These are phyloP conservation scores for Xylariaceae sp. DNA, from an alignment of 2,329 filamentous ascomycete species.

Conservation along the genomic window DNA sequence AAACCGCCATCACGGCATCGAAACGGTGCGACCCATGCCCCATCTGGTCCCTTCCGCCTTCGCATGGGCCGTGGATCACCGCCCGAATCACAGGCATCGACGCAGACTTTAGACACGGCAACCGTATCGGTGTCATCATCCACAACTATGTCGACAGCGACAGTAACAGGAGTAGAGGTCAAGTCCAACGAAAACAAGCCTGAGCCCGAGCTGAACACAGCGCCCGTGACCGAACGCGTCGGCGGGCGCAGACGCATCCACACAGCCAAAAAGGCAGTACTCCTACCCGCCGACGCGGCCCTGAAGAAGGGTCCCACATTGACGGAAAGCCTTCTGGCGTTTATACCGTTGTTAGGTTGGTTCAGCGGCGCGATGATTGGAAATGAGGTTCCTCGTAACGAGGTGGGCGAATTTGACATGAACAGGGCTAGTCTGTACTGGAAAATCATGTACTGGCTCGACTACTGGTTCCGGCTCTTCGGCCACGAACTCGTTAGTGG, in stretches of 20 bases:
- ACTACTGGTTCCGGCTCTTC: conserved; percentile 53
- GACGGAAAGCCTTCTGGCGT: conserved; percentile 56
- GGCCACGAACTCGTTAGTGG: conserved; percentile 51
- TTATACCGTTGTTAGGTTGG: conserved; percentile 65
- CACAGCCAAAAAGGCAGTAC: conserved; percentile 56
- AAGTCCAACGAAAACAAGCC: conserved; percentile 17
- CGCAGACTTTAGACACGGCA: conserved; percentile 52
- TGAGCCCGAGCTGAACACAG: conserved; percentile 32
- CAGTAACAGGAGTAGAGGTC: conserved; percentile 35
- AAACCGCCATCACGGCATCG: conserved; percentile 25
- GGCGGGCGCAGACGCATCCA: conserved; percentile 56
- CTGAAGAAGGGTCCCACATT: conserved; percentile 63
- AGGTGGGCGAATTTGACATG: conserved; percentile 74
- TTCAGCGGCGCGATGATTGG: conserved; percentile 70
- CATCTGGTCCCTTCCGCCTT: conserved; percentile 32
- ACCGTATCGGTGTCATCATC: conserved; percentile 39
- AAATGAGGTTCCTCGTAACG: conserved; percentile 65
- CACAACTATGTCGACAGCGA: conserved; percentile 40
- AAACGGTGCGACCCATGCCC: conserved; percentile 18
- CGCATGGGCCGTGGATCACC: conserved; percentile 29
- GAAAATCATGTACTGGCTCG: conserved; percentile 60
- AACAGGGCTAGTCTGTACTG: conserved; percentile 61
- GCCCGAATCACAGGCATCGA: conserved; percentile 45
- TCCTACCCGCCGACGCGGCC: conserved; percentile 65
- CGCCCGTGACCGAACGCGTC: conserved; percentile 13